Percentiles rank a stretch among this genome's conserved stretches.
Conservation (phyloP, 2,329 filamentous ascomycete species). For the Aspergillus niger region DNA sequence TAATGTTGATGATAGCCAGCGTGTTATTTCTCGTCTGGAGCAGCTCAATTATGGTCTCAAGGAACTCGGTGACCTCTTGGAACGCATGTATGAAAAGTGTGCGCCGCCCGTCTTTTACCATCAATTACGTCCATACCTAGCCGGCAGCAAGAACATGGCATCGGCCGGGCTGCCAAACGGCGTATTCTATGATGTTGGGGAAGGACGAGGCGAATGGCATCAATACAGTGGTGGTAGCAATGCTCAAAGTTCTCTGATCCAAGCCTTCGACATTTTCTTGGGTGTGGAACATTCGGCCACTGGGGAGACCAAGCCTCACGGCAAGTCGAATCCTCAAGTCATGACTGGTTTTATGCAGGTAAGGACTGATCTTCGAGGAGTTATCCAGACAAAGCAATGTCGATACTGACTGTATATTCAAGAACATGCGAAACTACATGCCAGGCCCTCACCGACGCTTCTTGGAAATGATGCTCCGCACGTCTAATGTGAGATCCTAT, state of each 20-base stretch:
- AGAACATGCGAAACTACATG: constrained; percentile 59
- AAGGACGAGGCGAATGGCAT: constrained; percentile 52
- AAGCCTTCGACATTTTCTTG: constrained; percentile 57
- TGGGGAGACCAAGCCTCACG: constrained; percentile 27
- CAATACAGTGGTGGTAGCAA: constrained; percentile 58
- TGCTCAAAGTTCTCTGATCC: constrained; percentile 57
- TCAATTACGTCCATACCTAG: constrained; percentile 54
- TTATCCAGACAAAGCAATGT: not conserved
- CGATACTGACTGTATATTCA: constrained; percentile 11
- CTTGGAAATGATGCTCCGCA: constrained; percentile 47
- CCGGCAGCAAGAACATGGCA: constrained; percentile 58
- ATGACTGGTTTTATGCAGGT: constrained; percentile 16
- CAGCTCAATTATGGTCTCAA: constrained; percentile 46
- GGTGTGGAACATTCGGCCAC: constrained; percentile 51
- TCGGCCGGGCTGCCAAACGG: constrained; percentile 53
- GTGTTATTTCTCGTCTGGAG: constrained; percentile 43
- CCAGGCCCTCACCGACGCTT: constrained; percentile 56
- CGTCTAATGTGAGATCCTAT: constrained; percentile 51
- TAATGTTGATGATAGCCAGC: constrained; percentile 36
- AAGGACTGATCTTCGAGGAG: not conserved
- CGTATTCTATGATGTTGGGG: constrained; percentile 55
- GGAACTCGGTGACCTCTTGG: constrained; percentile 46
- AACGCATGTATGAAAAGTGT: constrained; percentile 55
- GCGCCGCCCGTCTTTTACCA: constrained; percentile 55
- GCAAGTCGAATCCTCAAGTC: not conserved